phyloP scores from a whole-genome alignment of 208 protist species.

The Naegleria gruberi region DNA sequence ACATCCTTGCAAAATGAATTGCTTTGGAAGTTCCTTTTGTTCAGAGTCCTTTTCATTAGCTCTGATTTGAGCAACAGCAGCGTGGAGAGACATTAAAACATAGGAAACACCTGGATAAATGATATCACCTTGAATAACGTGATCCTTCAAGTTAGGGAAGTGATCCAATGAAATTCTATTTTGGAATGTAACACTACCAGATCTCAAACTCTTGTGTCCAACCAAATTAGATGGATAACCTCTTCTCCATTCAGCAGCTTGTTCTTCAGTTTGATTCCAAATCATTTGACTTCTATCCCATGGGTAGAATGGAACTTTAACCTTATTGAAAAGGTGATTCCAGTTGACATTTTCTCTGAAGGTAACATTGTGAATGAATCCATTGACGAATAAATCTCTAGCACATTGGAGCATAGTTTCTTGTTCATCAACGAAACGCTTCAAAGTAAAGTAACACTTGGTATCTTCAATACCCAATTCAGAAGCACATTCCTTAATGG shows the following conservation, averaged over 20 bases:
- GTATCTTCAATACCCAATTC: not conserved
- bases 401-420: not conserved
- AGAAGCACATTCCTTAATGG: not conserved
- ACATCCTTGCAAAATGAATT: not conserved
- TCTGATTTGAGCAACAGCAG: not conserved
- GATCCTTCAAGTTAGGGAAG: conserved; percentile 4
- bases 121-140: not conserved
- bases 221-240: not conserved
- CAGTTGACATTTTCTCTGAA: not conserved
- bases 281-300: not conserved
- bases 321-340: not conserved
- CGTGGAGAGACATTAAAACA: not conserved
- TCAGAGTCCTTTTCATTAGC: not conserved
- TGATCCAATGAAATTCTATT: not conserved
- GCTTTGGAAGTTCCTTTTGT: not conserved
- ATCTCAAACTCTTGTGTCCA: not conserved
- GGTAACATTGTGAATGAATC: not conserved
- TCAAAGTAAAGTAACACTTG: not conserved
- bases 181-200: not conserved
- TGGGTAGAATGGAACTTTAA: conserved; percentile 1
- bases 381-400: not conserved
- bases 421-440: not conserved
- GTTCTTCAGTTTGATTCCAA: conserved; percentile 7
- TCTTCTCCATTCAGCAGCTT: not conserved
- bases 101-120: not conserved